Conservation (phyloP, 208 protist genomes). For the Trichomonas vaginalis region DNA sequence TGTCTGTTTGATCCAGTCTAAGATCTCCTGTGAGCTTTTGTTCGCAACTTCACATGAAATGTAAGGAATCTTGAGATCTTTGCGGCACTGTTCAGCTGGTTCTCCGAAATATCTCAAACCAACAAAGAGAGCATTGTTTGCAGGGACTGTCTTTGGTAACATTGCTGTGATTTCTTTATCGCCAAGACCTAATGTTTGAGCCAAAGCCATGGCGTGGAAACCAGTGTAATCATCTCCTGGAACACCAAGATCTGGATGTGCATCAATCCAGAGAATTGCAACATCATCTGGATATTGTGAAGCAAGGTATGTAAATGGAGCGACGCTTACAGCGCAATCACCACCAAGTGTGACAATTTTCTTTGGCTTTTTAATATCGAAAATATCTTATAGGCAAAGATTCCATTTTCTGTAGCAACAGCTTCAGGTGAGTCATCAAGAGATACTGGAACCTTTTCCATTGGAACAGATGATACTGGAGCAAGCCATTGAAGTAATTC, state of each 20-base stretch:
- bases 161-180: not conserved
- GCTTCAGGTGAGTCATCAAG: not conserved
- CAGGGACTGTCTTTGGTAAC: not conserved
- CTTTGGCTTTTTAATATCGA: not conserved
- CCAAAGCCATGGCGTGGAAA: not conserved
- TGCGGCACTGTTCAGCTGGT: not conserved
- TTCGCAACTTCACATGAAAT: not conserved
- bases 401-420: not conserved
- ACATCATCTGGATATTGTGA: not conserved
- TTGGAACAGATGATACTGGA: not conserved
- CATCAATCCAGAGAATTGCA: not conserved
- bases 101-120: not conserved
- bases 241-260: not conserved
- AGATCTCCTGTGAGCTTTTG: not conserved
- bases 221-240: not conserved
- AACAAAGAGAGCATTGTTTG: not conserved
- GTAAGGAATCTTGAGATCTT: not conserved
- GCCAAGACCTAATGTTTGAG: not conserved
- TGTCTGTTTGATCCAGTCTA: not conserved
- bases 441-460: not conserved
- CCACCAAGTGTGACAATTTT: not conserved
- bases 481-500: not conserved
- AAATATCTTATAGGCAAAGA: not conserved
- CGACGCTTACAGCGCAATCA: not conserved
- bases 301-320: not conserved